These are phyloP conservation scores for Starmerella bombi DNA, from an alignment of 805 yeast genomes.

Conservation along the genomic window DNA sequence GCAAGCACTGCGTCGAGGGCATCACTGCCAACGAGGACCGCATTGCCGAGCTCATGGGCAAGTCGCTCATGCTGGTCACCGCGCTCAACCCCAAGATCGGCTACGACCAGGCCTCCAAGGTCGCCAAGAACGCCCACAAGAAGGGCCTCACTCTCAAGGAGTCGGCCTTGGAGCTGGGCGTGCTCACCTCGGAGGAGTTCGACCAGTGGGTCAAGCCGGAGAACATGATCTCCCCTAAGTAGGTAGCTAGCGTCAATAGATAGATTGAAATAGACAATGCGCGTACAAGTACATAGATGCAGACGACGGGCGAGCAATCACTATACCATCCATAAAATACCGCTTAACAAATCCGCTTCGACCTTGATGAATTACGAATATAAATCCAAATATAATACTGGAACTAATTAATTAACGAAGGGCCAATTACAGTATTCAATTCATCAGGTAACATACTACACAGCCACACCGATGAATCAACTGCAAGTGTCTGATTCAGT, in stretches of 20 bases:
- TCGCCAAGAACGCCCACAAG: constrained; percentile 97
- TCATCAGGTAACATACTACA: constrained; percentile 3
- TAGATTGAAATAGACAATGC: too few relatives aligned
- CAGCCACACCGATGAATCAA: constrained; percentile 6
- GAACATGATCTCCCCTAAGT: constrained; percentile 86
- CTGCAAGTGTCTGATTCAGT: constrained; percentile 2
- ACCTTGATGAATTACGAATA: too few relatives aligned
- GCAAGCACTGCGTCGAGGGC: constrained; percentile 90
- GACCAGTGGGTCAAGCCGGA: constrained; percentile 97
- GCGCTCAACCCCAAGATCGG: constrained; percentile 98
- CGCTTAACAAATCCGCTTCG: too few relatives aligned
- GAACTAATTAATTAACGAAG: constrained; percentile 8
- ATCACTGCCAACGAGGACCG: constrained; percentile 77
- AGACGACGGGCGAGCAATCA: too few relatives aligned
- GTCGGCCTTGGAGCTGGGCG: constrained; percentile 84
- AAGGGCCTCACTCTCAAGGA: constrained; percentile 92
- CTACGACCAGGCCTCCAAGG: constrained; percentile 93
- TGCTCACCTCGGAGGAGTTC: constrained; percentile 70
- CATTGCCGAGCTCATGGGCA: constrained; percentile 76
- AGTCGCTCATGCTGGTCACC: constrained; percentile 95
- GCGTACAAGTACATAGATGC: too few relatives aligned
- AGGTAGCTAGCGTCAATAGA: too few relatives aligned
- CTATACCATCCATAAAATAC: too few relatives aligned
- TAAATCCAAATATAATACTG: too few relatives aligned
- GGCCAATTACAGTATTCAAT: constrained; percentile 8